Evolutionary conservation across 441 rosid genomes (phyloP).

Genomic region (Gossypium davidsonii): DNA sequence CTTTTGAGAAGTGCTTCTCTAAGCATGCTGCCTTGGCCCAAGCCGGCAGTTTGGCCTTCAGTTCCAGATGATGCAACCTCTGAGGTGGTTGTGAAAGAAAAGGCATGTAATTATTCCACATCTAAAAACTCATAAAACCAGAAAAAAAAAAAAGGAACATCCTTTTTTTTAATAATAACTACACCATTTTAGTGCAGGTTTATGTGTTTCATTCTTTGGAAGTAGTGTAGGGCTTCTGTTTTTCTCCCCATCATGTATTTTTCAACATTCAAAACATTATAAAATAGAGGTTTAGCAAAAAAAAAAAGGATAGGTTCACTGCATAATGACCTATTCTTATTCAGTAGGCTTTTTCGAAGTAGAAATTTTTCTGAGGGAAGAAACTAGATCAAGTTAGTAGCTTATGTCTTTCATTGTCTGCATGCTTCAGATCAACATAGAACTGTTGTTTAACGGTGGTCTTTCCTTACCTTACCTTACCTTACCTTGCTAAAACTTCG

Average conservation of each 20-base stretch:
- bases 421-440: background rate
- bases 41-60: slow-evolving; percentile 93
- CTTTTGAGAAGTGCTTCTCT: slow-evolving; percentile 77
- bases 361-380: background rate
- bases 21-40: slow-evolving; percentile 99
- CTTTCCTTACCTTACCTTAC: background rate
- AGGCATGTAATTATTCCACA: slow-evolving; percentile 46
- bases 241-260: background rate
- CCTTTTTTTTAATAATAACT: background rate
- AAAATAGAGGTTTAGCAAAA: background rate
- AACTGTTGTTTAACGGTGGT: background rate
- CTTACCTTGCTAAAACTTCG: background rate
- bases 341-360: background rate
- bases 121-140: slow-evolving; percentile 8
- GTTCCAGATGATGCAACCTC: slow-evolving; percentile 80
- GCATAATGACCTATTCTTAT: background rate
- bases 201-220: background rate
- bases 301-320: background rate
- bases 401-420: background rate
- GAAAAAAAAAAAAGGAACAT: background rate
- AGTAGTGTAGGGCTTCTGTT: background rate
- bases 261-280: background rate
- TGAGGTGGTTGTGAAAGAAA: slow-evolving; percentile 86
- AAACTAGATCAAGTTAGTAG: background rate
- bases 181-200: background rate